These are phyloP conservation scores for Ganoderma resinaceum DNA, from an alignment of 1,284 basidiomycete genomes.

Conservation along the genomic window DNA sequence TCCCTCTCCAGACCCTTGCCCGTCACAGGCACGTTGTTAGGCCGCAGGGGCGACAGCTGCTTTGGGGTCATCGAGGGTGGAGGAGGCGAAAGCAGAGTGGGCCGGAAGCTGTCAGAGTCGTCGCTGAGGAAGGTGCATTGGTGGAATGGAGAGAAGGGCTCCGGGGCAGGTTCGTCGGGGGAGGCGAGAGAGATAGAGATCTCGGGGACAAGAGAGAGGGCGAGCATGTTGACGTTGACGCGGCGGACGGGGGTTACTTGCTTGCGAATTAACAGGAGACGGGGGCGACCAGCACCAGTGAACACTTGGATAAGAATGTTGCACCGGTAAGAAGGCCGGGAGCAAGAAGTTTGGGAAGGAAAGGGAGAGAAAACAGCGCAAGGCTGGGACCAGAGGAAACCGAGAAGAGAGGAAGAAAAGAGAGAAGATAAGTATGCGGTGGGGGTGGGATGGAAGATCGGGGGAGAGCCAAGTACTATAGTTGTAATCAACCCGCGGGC, in stretches of 20 bases:
- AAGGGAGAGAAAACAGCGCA: constrained; percentile 34
- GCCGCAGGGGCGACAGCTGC: constrained; percentile 60
- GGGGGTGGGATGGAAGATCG: constrained; percentile 18
- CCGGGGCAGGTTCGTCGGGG: constrained; percentile 53
- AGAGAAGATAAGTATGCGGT: constrained; percentile 21
- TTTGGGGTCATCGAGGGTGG: constrained; percentile 50
- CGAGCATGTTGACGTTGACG: constrained; percentile 48
- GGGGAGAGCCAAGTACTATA: constrained; percentile 5
- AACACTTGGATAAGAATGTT: constrained; percentile 34
- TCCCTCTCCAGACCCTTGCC: constrained; percentile 66
- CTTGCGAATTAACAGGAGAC: constrained; percentile 24
- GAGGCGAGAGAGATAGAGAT: constrained; percentile 75
- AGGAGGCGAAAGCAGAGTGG: constrained; percentile 65
- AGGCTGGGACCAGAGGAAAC: constrained; percentile 34
- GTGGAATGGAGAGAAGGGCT: constrained; percentile 73
- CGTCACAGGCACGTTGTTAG: constrained; percentile 43
- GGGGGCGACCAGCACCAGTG: constrained; percentile 57
- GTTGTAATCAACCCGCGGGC: not conserved
- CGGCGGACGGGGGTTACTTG: constrained; percentile 26
- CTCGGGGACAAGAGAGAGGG: constrained; percentile 58
- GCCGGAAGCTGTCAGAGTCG: constrained; percentile 60
- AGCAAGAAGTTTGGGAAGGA: constrained; percentile 28
- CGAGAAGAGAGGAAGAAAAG: constrained; percentile 36
- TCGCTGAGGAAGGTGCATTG: constrained; percentile 42
- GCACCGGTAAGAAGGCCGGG: constrained; percentile 37